A percentile compares a stretch with the other conserved stretches of the same genome.
Evolutionary conservation across 2,329 filamentous ascomycete genomes (phyloP).

Genomic region (Penicillium sp.): DNA sequence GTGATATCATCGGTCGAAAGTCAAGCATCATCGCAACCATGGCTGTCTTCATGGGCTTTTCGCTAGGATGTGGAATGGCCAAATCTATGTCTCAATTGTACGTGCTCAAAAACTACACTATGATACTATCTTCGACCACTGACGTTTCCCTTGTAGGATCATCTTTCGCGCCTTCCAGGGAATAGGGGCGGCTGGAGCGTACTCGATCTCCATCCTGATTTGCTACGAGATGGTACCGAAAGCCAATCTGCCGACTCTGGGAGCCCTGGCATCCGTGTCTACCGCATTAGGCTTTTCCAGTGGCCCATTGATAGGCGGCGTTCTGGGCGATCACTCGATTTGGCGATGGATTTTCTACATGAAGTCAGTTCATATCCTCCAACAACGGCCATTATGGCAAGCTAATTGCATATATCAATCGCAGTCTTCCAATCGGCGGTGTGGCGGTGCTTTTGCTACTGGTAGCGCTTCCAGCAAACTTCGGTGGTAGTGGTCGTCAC

Average conservation of each 20-base stretch:
- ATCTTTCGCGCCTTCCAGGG: constrained; percentile 21
- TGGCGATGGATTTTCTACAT: constrained; percentile 29
- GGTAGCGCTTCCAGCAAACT: constrained; percentile 1
- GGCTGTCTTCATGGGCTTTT: constrained; percentile 28
- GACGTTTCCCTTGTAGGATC: constrained; percentile 21
- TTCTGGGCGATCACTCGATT: constrained; percentile 17
- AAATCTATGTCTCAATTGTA: constrained; percentile 29
- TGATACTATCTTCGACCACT: neutral
- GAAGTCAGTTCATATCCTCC: constrained; percentile 12
- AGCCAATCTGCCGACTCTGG: constrained; percentile 21
- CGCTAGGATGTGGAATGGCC: constrained; percentile 27
- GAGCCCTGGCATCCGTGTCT: constrained; percentile 22
- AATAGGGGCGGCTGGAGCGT: constrained; percentile 20
- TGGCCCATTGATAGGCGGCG: constrained; percentile 24
- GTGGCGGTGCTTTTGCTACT: neutral
- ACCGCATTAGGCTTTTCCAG: constrained; percentile 21
- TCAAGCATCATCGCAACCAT: constrained; percentile 20
- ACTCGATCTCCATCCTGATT: constrained; percentile 25
- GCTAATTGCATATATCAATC: neutral
- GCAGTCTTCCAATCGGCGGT: constrained; percentile 5
- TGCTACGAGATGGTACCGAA: constrained; percentile 29
- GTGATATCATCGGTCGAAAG: constrained; percentile 32
- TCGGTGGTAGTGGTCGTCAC: neutral
- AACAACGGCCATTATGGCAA: neutral
- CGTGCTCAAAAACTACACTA: neutral